Percentiles rank a stretch among this genome's conserved stretches.
phyloP scores from a whole-genome alignment of 371 early-diverging fungal genomes.

The Basidiobolus heterosporus region DNA sequence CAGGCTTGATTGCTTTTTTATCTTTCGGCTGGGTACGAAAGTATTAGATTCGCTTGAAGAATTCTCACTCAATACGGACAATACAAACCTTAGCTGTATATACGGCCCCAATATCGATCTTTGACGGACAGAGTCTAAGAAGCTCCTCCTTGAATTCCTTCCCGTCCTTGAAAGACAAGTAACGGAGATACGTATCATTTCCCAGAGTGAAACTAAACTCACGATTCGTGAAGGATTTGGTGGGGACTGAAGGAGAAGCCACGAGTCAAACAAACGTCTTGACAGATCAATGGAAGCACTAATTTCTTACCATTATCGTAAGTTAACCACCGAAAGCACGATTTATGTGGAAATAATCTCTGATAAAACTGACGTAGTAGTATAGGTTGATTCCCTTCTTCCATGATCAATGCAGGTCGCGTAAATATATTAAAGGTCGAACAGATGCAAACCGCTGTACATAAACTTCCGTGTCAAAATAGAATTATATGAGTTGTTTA shows the following conservation, averaged over 20 bases:
- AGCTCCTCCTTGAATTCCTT: constrained; percentile 69
- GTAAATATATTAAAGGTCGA: too few species aligned
- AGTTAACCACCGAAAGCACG: constrained; percentile 68
- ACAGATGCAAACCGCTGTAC: too few species aligned
- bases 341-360: constrained; percentile 65
- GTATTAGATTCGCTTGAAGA: not conserved
- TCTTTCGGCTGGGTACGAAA: constrained; percentile 49
- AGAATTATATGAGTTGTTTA: too few species aligned
- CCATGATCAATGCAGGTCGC: not conserved
- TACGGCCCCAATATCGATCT: constrained; percentile 97
- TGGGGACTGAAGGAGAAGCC: constrained; percentile 12
- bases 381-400: constrained; percentile 5
- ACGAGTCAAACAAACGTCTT: not conserved
- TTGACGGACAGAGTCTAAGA: constrained; percentile 52
- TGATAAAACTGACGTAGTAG: constrained; percentile 59
- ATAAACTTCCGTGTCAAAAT: too few species aligned
- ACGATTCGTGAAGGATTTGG: constrained; percentile 55
- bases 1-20: constrained; percentile 50
- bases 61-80: not conserved
- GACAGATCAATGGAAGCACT: not conserved
- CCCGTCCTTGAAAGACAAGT: constrained; percentile 56
- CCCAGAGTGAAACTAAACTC: constrained; percentile 86
- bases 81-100: constrained; percentile 52
- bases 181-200: constrained; percentile 72
- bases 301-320: constrained; percentile 39